Percentiles rank a stretch among this genome's conserved stretches.
Evolutionary conservation across 1,139 yeast species (phyloP).

Genomic region (Geotrichum citri-aurantii): DNA sequence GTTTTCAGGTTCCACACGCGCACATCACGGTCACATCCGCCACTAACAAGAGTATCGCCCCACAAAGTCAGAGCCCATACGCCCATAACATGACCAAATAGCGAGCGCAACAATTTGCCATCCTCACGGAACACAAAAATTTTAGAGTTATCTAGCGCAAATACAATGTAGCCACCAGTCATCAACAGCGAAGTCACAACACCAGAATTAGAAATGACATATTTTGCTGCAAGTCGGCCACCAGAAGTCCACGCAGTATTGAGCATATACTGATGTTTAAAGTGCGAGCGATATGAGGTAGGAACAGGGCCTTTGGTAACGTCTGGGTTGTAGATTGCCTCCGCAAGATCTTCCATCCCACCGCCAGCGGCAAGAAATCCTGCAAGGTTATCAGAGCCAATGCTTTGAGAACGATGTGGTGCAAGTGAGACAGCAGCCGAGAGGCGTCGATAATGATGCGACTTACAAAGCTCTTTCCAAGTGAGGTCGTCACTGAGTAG

Average conservation of each 20-base stretch:
- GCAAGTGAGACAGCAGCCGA: constrained; percentile 33
- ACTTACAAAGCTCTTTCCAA: constrained; percentile 40
- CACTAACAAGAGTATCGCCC: constrained; percentile 75
- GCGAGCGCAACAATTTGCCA: constrained; percentile 64
- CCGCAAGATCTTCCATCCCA: constrained; percentile 28
- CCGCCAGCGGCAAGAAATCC: constrained; percentile 8
- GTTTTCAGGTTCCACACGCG: constrained; percentile 82
- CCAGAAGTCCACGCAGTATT: constrained; percentile 41
- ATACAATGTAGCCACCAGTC: constrained; percentile 37
- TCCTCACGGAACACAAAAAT: constrained; percentile 46
- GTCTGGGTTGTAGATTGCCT: constrained; percentile 35
- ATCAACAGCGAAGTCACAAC: constrained; percentile 39
- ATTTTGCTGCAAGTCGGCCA: constrained; percentile 40
- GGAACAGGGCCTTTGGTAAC: constrained; percentile 35
- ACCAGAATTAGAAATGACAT: constrained; percentile 36
- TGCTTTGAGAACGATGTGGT: constrained; percentile 12
- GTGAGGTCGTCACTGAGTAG: constrained; percentile 40
- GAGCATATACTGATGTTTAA: constrained; percentile 40
- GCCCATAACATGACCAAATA: constrained; percentile 91
- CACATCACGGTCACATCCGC: constrained; percentile 86
- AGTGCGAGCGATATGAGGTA: constrained; percentile 39
- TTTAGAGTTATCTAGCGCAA: constrained; percentile 42
- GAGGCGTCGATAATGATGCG: constrained; percentile 38
- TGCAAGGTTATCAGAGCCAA: constrained; percentile 8
- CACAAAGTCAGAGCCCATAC: constrained; percentile 92